Evolutionary conservation across 345 rosid genomes (phyloP).

Genomic region (Linum trigynum): DNA sequence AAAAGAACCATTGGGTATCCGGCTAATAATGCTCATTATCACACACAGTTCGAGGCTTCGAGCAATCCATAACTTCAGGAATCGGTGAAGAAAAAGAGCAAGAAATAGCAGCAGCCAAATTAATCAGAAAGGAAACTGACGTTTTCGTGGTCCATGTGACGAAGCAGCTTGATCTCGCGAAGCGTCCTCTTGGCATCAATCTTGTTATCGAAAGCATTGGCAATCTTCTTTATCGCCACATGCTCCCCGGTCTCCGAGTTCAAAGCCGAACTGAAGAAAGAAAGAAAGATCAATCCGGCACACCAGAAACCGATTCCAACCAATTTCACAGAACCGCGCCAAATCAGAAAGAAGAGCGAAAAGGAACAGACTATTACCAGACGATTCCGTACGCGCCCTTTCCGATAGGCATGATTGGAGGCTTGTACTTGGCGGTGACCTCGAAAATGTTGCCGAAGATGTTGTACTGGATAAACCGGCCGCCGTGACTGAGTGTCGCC

Average conservation of each 20-base stretch:
- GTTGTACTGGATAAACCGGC: conserved; percentile 89
- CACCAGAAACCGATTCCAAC: neutral
- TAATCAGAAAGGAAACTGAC: conserved; percentile 37
- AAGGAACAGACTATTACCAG: conserved; percentile 37
- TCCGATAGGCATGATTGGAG: conserved; percentile 98
- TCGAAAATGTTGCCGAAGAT: conserved; percentile 93
- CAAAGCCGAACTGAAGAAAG: conserved; percentile 42
- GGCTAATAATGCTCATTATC: no score
- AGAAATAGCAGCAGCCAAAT: neutral
- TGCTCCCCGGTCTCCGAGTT: conserved; percentile 72
- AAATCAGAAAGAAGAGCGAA: neutral
- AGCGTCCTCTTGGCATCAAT: conserved; percentile 89
- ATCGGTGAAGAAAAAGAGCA: neutral
- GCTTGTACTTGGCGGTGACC: conserved; percentile 94
- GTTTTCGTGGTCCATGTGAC: conserved; percentile 92
- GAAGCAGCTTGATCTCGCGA: conserved; percentile 93
- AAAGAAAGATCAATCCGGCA: neutral
- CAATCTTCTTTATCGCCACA: conserved; percentile 83
- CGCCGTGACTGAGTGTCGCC: conserved; percentile 84
- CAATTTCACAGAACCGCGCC: neutral
- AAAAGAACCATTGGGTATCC: no score
- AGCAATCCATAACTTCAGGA: neutral
- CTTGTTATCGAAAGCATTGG: conserved; percentile 65
- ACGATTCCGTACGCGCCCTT: conserved; percentile 99
- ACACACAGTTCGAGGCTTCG: no score